Evolutionary conservation across 2,329 filamentous ascomycete species (phyloP).

Genomic region (Leptosphaerulina australis): DNA sequence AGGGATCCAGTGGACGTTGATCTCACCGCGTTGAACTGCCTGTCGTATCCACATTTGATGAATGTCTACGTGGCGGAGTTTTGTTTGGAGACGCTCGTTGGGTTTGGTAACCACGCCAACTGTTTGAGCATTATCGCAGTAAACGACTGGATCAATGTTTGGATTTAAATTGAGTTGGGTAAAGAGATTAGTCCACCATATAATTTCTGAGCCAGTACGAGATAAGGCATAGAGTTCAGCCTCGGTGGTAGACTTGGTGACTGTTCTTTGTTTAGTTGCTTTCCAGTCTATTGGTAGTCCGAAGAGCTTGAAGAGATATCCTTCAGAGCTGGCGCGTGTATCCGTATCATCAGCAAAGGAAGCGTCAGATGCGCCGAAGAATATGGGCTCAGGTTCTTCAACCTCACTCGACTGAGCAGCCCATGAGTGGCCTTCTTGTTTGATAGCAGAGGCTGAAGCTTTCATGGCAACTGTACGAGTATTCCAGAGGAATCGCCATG

Average conservation of each 20-base stretch:
- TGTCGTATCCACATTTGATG: slow-evolving; percentile 11
- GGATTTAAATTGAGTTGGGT: slow-evolving; percentile 17
- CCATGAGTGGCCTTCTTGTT: background rate
- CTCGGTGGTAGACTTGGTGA: slow-evolving; percentile 31
- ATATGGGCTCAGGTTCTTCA: slow-evolving; percentile 4
- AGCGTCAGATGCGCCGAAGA: slow-evolving; percentile 26
- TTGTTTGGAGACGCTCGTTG: slow-evolving; percentile 10
- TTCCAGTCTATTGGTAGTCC: slow-evolving; percentile 22
- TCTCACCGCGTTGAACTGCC: slow-evolving; percentile 1
- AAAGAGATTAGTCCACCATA: slow-evolving; percentile 22
- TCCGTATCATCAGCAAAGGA: slow-evolving; percentile 24
- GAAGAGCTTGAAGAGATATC: slow-evolving; percentile 31
- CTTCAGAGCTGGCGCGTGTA: slow-evolving; percentile 22
- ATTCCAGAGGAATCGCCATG: background rate
- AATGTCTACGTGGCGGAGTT: slow-evolving; percentile 15
- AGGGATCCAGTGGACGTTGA: background rate
- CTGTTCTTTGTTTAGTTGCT: slow-evolving; percentile 10
- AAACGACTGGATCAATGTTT: background rate
- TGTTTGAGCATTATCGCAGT: slow-evolving; percentile 20
- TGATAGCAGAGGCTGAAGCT: background rate
- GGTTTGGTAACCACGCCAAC: slow-evolving; percentile 1
- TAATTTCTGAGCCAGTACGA: slow-evolving; percentile 7
- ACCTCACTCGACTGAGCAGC: no score
- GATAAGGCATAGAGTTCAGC: slow-evolving; percentile 22
- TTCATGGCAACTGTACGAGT: background rate